Evolutionary conservation across 495 filamentous ascomycete species (phyloP).

Genomic region (Tuber calosporum): DNA sequence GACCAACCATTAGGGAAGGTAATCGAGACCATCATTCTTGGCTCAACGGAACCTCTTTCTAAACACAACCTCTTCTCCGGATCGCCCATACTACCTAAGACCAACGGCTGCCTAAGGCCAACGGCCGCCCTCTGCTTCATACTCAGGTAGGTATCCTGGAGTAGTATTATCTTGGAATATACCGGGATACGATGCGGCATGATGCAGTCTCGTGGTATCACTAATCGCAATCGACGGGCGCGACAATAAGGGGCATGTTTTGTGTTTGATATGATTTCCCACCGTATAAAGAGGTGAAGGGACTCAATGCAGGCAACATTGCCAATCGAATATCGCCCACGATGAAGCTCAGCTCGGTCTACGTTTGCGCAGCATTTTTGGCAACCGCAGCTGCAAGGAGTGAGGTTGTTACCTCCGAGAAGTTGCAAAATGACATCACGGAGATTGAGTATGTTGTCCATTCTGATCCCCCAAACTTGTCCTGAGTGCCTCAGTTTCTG

Average conservation of each 20-base stretch:
- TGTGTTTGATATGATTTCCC: neutral
- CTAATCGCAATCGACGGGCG: neutral
- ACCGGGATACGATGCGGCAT: neutral
- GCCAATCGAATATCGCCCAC: neutral
- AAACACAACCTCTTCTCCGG: constrained; percentile 15
- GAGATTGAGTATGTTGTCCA: constrained; percentile 18
- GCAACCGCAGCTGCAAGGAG: constrained; percentile 11
- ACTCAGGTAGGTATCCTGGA: neutral
- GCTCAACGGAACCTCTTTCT: constrained; percentile 18
- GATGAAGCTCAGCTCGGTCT: constrained; percentile 12
- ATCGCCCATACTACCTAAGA: neutral
- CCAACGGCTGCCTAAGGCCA: neutral
- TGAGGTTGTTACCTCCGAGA: constrained; percentile 22
- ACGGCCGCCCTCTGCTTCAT: neutral
- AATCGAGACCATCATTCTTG: constrained; percentile 8
- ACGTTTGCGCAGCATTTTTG: constrained; percentile 8
- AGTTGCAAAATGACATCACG: constrained; percentile 19
- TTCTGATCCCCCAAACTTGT: neutral
- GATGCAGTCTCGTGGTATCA: neutral
- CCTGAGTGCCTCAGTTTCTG: constrained; percentile 1
- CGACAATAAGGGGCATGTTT: neutral
- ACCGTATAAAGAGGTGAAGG: neutral
- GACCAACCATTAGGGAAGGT: constrained; percentile 19
- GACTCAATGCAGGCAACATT: neutral
- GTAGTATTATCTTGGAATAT: neutral